These are phyloP conservation scores for Saxispiralis lemnorum DNA, from an alignment of 495 filamentous ascomycete genomes.

Conservation along the genomic window DNA sequence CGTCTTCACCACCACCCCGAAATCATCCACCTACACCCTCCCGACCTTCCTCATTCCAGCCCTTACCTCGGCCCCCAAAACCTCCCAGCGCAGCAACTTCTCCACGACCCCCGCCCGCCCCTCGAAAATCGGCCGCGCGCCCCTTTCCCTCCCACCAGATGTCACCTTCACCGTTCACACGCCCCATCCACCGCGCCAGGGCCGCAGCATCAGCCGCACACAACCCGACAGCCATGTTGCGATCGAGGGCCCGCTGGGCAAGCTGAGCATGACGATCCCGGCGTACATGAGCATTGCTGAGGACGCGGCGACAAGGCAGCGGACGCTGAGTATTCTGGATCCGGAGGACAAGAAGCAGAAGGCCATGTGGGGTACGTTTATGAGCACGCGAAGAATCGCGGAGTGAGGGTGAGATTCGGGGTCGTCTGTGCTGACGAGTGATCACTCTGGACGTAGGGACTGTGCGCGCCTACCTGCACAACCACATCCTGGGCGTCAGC, in stretches of 20 bases:
- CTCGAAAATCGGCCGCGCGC: slow-evolving; percentile 70
- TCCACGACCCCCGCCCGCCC: slow-evolving; percentile 43
- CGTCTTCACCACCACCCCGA: neutral
- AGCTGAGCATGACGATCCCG: slow-evolving; percentile 55
- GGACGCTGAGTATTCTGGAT: slow-evolving; percentile 49
- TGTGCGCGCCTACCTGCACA: slow-evolving; percentile 70
- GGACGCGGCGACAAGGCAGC: slow-evolving; percentile 41
- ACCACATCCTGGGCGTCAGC: slow-evolving; percentile 78
- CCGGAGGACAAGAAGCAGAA: slow-evolving; percentile 49
- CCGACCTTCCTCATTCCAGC: slow-evolving; percentile 62
- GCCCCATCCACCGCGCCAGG: slow-evolving; percentile 32
- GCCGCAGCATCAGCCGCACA: slow-evolving; percentile 30
- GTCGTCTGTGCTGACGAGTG: too few species aligned
- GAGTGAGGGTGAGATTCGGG: too few species aligned
- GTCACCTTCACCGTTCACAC: slow-evolving; percentile 51
- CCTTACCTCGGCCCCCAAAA: slow-evolving; percentile 34
- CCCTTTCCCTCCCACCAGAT: slow-evolving; percentile 67
- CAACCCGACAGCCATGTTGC: slow-evolving; percentile 43
- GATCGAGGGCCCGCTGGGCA: slow-evolving; percentile 58
- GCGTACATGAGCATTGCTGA: slow-evolving; percentile 53
- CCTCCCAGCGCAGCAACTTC: slow-evolving; percentile 36
- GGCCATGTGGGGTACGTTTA: slow-evolving; percentile 90
- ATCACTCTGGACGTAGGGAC: slow-evolving; percentile 62
- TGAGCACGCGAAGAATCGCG: slow-evolving; percentile 7
- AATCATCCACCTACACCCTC: slow-evolving; percentile 27